Conservation (phyloP, 257 asterid species). For the Anisodus tanguticus region DNA sequence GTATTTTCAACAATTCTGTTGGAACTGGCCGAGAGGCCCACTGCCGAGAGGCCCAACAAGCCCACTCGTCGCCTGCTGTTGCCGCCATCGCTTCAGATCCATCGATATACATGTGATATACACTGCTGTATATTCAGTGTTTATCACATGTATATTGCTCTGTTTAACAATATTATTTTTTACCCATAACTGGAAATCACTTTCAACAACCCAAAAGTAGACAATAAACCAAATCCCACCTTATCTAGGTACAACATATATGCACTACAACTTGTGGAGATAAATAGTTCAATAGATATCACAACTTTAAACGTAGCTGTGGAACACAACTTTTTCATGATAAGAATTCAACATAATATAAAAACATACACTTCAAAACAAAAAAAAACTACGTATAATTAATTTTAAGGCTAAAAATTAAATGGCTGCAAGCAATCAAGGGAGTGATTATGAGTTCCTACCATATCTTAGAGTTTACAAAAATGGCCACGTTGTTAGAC, state of each 20-base stretch:
- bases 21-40: too few species aligned
- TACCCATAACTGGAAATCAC: background rate
- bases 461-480: constrained; percentile 42
- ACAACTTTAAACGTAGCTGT: background rate
- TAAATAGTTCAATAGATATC: background rate
- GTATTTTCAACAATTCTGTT: too few species aligned
- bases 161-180: too few species aligned
- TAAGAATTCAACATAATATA: background rate
- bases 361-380: too few species aligned
- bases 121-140: too few species aligned
- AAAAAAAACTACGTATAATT: background rate
- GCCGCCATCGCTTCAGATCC: too few species aligned
- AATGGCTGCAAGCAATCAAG: constrained; percentile 15
- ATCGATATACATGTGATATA: too few species aligned
- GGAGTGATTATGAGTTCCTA: constrained; percentile 35
- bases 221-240: background rate
- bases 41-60: too few species aligned
- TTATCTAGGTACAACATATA: background rate
- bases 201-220: background rate
- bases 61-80: too few species aligned
- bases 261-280: background rate
- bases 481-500: constrained; percentile 46
- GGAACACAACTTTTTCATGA: background rate
- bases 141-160: too few species aligned
- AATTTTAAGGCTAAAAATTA: background rate